A percentile compares a stretch with the other conserved stretches of the same genome.
These are phyloP conservation scores for Candida parachauliodes DNA, from an alignment of 805 yeast genomes.

Conservation along the genomic window DNA sequence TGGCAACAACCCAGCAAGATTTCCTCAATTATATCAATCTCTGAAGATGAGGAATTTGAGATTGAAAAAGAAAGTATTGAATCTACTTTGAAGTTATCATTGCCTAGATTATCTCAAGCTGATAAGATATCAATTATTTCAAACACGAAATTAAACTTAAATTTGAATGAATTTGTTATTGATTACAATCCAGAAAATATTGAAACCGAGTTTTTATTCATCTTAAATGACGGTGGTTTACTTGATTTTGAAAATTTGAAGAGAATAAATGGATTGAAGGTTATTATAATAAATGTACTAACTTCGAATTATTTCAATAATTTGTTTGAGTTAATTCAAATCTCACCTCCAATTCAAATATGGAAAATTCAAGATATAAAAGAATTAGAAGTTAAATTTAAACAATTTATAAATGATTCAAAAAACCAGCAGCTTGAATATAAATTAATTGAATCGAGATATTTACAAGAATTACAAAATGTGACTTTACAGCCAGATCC, in stretches of 20 bases:
- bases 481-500: slow-evolving; percentile 26
- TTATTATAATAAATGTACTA: slow-evolving; percentile 36
- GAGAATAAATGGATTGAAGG: slow-evolving; percentile 17
- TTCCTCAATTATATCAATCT: slow-evolving; percentile 16
- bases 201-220: slow-evolving; percentile 27
- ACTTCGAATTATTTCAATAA: slow-evolving; percentile 38
- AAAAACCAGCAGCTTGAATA: slow-evolving; percentile 21
- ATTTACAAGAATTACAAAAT: slow-evolving; percentile 26
- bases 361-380: slow-evolving; percentile 37
- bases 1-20: slow-evolving; percentile 6
- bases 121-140: slow-evolving; percentile 1
- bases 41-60: slow-evolving; percentile 41
- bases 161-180: neutral
- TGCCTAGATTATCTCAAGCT: slow-evolving; percentile 34
- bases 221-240: slow-evolving; percentile 38
- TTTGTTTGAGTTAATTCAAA: slow-evolving; percentile 33
- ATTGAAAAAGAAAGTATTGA: slow-evolving; percentile 8
- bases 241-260: slow-evolving; percentile 23
- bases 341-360: slow-evolving; percentile 32
- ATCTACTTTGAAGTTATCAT: slow-evolving; percentile 23
- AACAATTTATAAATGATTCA: slow-evolving; percentile 26
- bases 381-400: slow-evolving; percentile 22
- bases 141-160: neutral
- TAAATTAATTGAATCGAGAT: slow-evolving; percentile 23
- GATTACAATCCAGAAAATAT: neutral